Evolutionary conservation across 768 basidiomycete species (phyloP).

Genomic region (Stropharia rugosoannulata): DNA sequence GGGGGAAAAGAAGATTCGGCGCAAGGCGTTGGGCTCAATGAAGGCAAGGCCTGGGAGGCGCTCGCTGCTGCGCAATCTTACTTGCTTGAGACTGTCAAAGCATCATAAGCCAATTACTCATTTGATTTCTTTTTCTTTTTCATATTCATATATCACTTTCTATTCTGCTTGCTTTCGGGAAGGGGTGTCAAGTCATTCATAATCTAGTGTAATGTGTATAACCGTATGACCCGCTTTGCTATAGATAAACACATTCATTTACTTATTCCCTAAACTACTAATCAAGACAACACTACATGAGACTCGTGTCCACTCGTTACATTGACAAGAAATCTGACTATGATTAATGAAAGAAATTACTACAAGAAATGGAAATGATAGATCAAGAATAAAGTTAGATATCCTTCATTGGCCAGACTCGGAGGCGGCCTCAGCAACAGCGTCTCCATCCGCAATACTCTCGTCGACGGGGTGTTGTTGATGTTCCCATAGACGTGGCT

Average conservation of each 20-base stretch:
- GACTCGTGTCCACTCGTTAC: neutral
- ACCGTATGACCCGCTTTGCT: neutral
- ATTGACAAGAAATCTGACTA: neutral
- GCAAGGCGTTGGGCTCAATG: slow-evolving; percentile 73
- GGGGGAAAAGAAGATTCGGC: slow-evolving; percentile 94
- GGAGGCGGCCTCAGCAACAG: neutral
- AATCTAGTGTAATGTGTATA: neutral
- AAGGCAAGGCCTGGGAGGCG: slow-evolving; percentile 21
- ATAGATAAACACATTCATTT: slow-evolving; percentile 3
- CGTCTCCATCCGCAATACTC: neutral
- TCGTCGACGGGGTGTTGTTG: slow-evolving; percentile 14
- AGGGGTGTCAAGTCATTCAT: neutral
- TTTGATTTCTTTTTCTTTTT: neutral
- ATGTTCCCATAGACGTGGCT: slow-evolving; percentile 84
- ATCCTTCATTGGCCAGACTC: slow-evolving; percentile 1
- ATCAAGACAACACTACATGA: slow-evolving; percentile 1
- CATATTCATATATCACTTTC: neutral
- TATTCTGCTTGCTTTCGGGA: neutral
- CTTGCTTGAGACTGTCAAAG: slow-evolving; percentile 11
- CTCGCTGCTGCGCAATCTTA: slow-evolving; percentile 19
- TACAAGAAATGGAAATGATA: neutral
- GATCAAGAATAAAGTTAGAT: neutral
- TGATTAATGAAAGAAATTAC: neutral
- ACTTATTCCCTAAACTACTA: slow-evolving; percentile 2
- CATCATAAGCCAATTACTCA: neutral